Evolutionary conservation across 129 eudicot species (phyloP), one percentile per base, ranked within the genome.

Genomic region (Apium graveolens): DNA sequence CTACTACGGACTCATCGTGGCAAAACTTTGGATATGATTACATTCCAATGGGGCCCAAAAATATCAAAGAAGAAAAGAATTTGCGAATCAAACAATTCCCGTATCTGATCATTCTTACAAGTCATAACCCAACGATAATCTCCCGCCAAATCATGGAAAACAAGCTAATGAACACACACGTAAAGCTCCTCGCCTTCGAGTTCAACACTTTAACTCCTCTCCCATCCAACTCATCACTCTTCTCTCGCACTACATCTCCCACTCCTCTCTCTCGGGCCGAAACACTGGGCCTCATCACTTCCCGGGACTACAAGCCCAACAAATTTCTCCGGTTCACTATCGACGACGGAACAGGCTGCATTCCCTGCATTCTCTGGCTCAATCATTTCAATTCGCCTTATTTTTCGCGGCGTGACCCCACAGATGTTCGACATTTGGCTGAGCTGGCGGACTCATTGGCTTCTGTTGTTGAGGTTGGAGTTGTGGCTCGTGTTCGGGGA

Each of bases 321-420:
- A 79, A 80, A 44, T 95, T 87, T 85, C 87, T 95, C 55, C 55
- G 77, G 20, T 95, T 95, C 89, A 73, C 91, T n/a, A 55, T 92
- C 41, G 99, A 91, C 41, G 97, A 95, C 39, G 97, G 97, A 76
- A 91, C 96, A 13, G 97, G 96, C 1, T 85, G 88, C 87, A 80
- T 91, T 66, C 85, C 93, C 0, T 95, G 98, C 51, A 85, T 95
- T n/a, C 92, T 95, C 20, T 95, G 98, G 98, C 92, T 90, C 62
- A 90, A 95, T 78, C 98, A 95, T 1, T 81, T 86, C 60, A 84
- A 77, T 1, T 95, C 97, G 9, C 82, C 93, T 1, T 87, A 86
- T 84, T 92, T 87, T 69, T 87, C 92, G 7, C 86, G 90, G 11
- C 84, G 91, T 5, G 35, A 79, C 88, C 97, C 96, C 37, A 71